Evolutionary conservation across 768 basidiomycete species (phyloP), one percentile per base, ranked within the genome.

Genomic region (Psilocybe subaeruginosa): DNA sequence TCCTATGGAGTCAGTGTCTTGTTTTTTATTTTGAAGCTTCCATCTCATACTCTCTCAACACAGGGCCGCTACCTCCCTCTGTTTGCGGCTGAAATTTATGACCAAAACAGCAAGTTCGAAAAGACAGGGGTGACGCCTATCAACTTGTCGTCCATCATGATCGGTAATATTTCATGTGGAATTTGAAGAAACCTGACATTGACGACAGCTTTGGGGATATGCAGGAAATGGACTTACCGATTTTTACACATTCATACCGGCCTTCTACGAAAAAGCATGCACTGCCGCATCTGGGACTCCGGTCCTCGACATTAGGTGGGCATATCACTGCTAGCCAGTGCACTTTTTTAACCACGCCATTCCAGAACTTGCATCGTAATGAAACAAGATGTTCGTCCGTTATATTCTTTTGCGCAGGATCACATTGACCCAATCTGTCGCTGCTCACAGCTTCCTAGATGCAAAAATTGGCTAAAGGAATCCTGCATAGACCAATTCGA

Each of bases 51-150:
- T 30, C 23, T 17, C 43, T 46, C 4, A 8, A 14, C 8, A 41
- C 33, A 89, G 88, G 88, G 89, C 11, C 82, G 86, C 7, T 90
- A 91, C 68, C 76, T 91, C 1, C 90, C 88, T 0, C 75, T 90
- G 0, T 94, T 94, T 62, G 92, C 91, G 0, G 81, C 89, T 14
- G 87, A 88, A 50, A 85, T 94, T 16, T 83, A 87, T 50, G 92
- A 94, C 71, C 85, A 88, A 65, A 93, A 95, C 70, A 68, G 71
- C 49, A 68, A 77, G 27, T 77, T 89, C 9, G 73, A 77, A 43
- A 70, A 80, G 17, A 82, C 75, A 4, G 89, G 81, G 69, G 19
- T 88, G 80, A 58, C 82, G 73, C 66, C 79, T 65, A 65, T 93
- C 66, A 93, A 93, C 71, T 76, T 93, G 8, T 76, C 82, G 59